These are phyloP conservation scores for Parasitella parasitica DNA, from an alignment of 371 early-diverging fungal species.

Conservation along the genomic window DNA sequence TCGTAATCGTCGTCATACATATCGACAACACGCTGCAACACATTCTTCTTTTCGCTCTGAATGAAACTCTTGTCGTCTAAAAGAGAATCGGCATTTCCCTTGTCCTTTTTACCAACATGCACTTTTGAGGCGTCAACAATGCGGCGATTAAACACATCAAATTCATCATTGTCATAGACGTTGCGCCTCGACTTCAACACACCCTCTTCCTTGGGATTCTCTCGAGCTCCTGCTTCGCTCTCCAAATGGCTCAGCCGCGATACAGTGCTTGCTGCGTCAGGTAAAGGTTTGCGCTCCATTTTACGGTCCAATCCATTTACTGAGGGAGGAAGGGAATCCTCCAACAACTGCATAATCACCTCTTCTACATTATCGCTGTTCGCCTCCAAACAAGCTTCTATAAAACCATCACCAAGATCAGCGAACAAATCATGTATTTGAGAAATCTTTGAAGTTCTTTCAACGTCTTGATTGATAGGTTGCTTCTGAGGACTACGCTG, in stretches of 20 bases:
- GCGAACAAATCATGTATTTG: constrained; percentile 86
- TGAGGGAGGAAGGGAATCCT: constrained; percentile 66
- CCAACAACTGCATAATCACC: constrained; percentile 77
- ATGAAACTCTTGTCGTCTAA: constrained; percentile 64
- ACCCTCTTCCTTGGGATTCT: background rate
- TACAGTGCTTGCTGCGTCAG: background rate
- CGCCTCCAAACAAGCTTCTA: constrained; percentile 77
- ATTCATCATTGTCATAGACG: constrained; percentile 90
- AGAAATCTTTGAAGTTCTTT: constrained; percentile 46
- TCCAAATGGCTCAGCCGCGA: constrained; percentile 5
- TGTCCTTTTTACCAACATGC: constrained; percentile 67
- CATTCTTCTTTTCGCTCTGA: constrained; percentile 52
- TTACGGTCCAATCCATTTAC: constrained; percentile 68
- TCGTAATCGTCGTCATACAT: constrained; percentile 89
- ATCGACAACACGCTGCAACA: constrained; percentile 60
- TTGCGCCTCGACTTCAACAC: constrained; percentile 70
- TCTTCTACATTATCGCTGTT: constrained; percentile 65
- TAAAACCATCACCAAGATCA: constrained; percentile 84
- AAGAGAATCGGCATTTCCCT: constrained; percentile 37
- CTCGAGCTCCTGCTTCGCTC: background rate
- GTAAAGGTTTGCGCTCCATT: constrained; percentile 41
- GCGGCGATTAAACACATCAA: constrained; percentile 75
- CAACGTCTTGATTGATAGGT: background rate
- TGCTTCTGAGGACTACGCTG: background rate
- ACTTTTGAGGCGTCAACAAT: constrained; percentile 65